Evolutionary conservation across 768 basidiomycete genomes (phyloP).

Genomic region (Mrakia blollopis): DNA sequence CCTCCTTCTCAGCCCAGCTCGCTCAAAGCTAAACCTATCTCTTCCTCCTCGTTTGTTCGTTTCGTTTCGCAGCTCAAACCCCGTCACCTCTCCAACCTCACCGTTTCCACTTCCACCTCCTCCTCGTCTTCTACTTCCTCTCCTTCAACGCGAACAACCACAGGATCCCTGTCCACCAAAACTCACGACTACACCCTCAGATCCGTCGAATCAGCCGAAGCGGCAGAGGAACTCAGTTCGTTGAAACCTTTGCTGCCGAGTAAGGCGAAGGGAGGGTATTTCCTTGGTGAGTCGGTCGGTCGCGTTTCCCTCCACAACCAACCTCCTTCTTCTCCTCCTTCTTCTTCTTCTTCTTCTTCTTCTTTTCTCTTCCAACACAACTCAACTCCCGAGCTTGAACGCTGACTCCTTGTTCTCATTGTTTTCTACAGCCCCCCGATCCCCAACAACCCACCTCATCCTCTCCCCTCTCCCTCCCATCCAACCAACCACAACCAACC

Average conservation of each 20-base stretch:
- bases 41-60: background rate
- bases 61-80: constrained; percentile 11
- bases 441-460: constrained; percentile 4
- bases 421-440: constrained; percentile 5
- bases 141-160: background rate
- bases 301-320: background rate
- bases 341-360: background rate
- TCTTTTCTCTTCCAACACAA: background rate
- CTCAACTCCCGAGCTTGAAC: background rate
- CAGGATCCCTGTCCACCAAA: constrained; percentile 29
- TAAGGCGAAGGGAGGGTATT: constrained; percentile 15
- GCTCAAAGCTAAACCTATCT: background rate
- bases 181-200: constrained; percentile 23
- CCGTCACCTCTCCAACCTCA: constrained; percentile 10
- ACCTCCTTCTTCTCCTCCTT: background rate
- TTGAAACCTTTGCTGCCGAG: constrained; percentile 22
- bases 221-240: constrained; percentile 25
- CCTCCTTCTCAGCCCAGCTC: background rate
- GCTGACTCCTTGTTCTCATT: background rate
- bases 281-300: constrained; percentile 17
- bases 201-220: background rate
- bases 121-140: background rate
- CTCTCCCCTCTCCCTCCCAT: constrained; percentile 26
- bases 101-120: constrained; percentile 7
- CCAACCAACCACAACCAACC: constrained; percentile 6